These are phyloP conservation scores for Aspergillus fischeri DNA, from an alignment of 2,329 filamentous ascomycete species.

Conservation along the genomic window DNA sequence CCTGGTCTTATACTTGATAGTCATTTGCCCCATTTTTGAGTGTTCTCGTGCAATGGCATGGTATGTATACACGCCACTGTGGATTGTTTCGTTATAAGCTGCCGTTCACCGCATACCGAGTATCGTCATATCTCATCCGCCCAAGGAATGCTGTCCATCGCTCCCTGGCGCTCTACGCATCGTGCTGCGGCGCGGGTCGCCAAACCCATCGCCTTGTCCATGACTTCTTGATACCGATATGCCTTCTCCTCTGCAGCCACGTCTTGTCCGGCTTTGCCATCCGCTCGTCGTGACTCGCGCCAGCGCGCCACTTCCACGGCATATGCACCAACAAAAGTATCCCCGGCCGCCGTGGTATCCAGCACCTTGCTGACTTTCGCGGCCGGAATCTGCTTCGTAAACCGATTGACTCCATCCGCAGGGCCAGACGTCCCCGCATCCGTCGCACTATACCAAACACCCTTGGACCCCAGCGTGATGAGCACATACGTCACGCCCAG, in stretches of 20 bases:
- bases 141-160: conserved; percentile 48
- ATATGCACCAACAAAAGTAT: conserved; percentile 90
- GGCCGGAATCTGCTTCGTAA: conserved; percentile 51
- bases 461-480: conserved; percentile 76
- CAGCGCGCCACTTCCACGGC: conserved; percentile 65
- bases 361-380: conserved; percentile 69
- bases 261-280: conserved; percentile 50
- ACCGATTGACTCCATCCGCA: conserved; percentile 25
- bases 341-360: conserved; percentile 90
- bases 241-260: conserved; percentile 31
- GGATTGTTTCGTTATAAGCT: neutral
- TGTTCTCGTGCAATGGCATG: neutral
- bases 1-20: neutral
- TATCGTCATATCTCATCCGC: conserved; percentile 38
- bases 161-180: conserved; percentile 43
- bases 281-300: conserved; percentile 38
- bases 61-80: neutral
- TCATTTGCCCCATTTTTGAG: neutral
- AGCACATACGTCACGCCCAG: conserved; percentile 72
- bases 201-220: conserved; percentile 41
- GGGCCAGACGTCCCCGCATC: conserved; percentile 42
- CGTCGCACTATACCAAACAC: conserved; percentile 64
- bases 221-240: conserved; percentile 40
- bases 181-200: conserved; percentile 43
- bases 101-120: conserved; percentile 5